Evolutionary conservation across 768 basidiomycete species (phyloP), one percentile per base, ranked within the genome.

Genomic region (Podaxis rugospora): DNA sequence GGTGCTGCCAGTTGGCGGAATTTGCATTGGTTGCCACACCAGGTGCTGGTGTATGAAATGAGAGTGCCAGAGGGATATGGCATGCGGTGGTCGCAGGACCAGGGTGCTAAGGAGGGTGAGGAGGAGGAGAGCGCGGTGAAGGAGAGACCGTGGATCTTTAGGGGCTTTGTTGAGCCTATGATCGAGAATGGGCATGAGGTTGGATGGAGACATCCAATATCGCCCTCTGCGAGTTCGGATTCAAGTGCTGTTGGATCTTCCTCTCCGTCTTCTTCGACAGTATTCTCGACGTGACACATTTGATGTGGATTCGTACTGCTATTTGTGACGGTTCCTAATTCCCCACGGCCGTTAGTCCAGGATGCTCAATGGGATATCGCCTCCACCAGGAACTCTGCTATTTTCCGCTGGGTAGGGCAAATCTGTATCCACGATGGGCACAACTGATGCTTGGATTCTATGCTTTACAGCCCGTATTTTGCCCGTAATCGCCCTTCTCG

Each of bases 81-180:
- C 0, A 83, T 87, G 84, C 75, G 86, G 11, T 87, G 86, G 86
- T 81, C 83, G 1, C 84, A 81, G 67, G 76, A 84, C 68, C 70
- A 69, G 21, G 69, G 69, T 51, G 63, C n/a, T 16, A 53, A 55
- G 36, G 53, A 61, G 46, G 39, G 27, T 16, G 63, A 32, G 39
- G 44, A 28, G 49, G 58, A 57, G 49, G 58, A 57, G 57, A 64
- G 54, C 28, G 57, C 16, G 46, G 40, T 25, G 4, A 11, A 36
- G 37, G 35, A 40, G 59, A 61, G 10, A 61, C 72, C 75, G 1
- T 87, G 86, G 87, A 69, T 70, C 5, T 84, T 88, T 67, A 78
- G 86, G 44, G 87, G 87, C 13, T 86, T 85, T 66, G 78, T 88
- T 6, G 86, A 88, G 60, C 86, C 85, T 1, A 83, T 82, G 80